Percentiles rank a stretch among this genome's conserved stretches.
Evolutionary conservation across 352 stramenopile species (phyloP).

Genomic region (Pythium phragmiticola): DNA sequence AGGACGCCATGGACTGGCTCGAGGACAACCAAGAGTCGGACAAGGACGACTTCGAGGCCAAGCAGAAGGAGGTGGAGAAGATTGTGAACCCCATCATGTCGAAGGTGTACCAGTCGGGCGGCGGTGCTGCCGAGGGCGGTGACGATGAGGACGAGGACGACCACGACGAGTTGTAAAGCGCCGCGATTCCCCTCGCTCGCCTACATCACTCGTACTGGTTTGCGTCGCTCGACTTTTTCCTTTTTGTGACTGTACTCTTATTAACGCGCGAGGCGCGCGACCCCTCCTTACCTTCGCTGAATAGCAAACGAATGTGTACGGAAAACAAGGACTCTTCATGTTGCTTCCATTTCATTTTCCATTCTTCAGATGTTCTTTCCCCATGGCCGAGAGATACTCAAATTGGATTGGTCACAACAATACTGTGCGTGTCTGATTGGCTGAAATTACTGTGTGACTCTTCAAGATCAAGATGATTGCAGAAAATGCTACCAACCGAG

Average conservation of each 20-base stretch:
- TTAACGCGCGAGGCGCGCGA: constrained; percentile 24
- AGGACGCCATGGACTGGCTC: constrained; percentile 99
- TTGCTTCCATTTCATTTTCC: background rate
- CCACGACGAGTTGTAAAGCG: constrained; percentile 95
- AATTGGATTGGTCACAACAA: background rate
- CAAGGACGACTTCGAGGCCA: constrained; percentile 96
- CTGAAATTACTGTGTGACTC: background rate
- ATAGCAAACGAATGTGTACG: constrained; percentile 21
- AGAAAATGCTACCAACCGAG: background rate
- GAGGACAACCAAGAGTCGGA: constrained; percentile 98
- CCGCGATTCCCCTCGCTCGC: background rate
- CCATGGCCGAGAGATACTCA: background rate
- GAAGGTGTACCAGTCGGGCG: constrained; percentile 94
- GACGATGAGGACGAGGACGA: constrained; percentile 89
- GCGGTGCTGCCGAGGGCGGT: constrained; percentile 53
- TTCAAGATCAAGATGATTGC: background rate
- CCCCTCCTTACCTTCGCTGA: constrained; percentile 14
- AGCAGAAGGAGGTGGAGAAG: constrained; percentile 99
- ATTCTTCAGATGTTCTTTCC: background rate
- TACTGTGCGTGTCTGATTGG: constrained; percentile 1
- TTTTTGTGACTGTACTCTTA: constrained; percentile 29
- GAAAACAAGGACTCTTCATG: background rate
- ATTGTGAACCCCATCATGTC: constrained; percentile 98
- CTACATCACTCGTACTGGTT: constrained; percentile 5
- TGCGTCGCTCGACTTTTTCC: background rate